Evolutionary conservation across 345 rosid species (phyloP).

Genomic region (Rubroshorea leprosula): DNA sequence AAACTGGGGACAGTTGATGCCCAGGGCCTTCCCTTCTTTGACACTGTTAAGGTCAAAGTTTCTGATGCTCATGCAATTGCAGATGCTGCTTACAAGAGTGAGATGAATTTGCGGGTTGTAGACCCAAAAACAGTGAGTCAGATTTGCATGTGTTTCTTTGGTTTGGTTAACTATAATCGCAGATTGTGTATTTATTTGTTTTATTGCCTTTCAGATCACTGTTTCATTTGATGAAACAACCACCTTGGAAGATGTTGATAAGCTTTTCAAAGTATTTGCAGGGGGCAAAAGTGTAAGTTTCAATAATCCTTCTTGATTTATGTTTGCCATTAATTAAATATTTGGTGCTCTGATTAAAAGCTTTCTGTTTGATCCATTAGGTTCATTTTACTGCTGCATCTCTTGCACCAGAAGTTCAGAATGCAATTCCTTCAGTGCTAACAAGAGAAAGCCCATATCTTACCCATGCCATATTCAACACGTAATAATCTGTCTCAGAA

Average conservation of each 20-base stretch:
- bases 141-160: slow-evolving; percentile 13
- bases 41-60: slow-evolving; percentile 84
- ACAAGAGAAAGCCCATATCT: slow-evolving; percentile 73
- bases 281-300: slow-evolving; percentile 71
- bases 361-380: slow-evolving; percentile 32
- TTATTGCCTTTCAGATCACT: slow-evolving; percentile 55
- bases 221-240: slow-evolving; percentile 95
- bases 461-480: slow-evolving; percentile 79
- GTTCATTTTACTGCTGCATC: slow-evolving; percentile 82
- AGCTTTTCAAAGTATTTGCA: slow-evolving; percentile 71
- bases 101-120: slow-evolving; percentile 73
- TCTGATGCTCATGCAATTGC: slow-evolving; percentile 78
- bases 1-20: slow-evolving; percentile 85
- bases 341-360: slow-evolving; percentile 9
- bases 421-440: slow-evolving; percentile 61
- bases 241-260: slow-evolving; percentile 85
- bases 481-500: slow-evolving; percentile 30
- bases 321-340: slow-evolving; percentile 10
- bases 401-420: slow-evolving; percentile 75
- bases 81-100: slow-evolving; percentile 64
- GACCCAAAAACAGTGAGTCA: slow-evolving; percentile 76
- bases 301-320: slow-evolving; percentile 3
- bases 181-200: slow-evolving; percentile 40
- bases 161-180: slow-evolving; percentile 11
- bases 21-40: slow-evolving; percentile 82